Evolutionary conservation across 2,329 filamentous ascomycete genomes (phyloP), one percentile per base, ranked within the genome.

Genomic region (Magnaporthales sp.): DNA sequence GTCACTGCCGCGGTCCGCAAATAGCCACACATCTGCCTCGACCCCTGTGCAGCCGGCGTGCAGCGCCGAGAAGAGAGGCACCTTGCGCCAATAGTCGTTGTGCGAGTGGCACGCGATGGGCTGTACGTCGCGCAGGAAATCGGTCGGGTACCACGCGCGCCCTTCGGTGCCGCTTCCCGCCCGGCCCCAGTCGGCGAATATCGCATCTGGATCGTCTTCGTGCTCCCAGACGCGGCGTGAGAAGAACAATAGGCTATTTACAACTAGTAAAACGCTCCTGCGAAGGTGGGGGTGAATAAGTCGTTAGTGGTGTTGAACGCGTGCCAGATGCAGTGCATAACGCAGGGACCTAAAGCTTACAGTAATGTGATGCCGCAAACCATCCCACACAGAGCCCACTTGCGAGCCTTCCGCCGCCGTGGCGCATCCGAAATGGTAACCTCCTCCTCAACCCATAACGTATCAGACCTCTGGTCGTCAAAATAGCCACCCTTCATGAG

Each of bases 71-170:
- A 84, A 87, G 6, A 92, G 79, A 0, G 89, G 88, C 0, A 84
- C 79, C n/a, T 79, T 79, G 32, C 86, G 82, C 86, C 86, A 89
- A 75, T 91, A 91, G 74, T 91, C 89, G 70, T 91, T 90, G 73
- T 91, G 88, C 1, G 85, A 89, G 73, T 90, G 88, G 67, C 70
- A 71, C 13, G 70, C 64, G 22, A 71, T 66, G 27, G 70, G 70
- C 63, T 67, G 46, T 9, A 72, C 70, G 67, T 84, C 81, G 13
- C 80, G 78, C 9, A 83, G 80, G 67, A 86, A 83, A 66, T 84
- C 80, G 3, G 82, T 79, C 0, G 83, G 80, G 67, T 82, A 82
- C 75, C 78, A 80, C 0, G 77, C 71, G 19, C 82, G 70, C 2
- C 74, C 77, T 66, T 80, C 75, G 61, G 76, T 72, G 67, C 73